phyloP scores from a whole-genome alignment of 768 basidiomycete species.

The Pulveroboletus sp. region DNA sequence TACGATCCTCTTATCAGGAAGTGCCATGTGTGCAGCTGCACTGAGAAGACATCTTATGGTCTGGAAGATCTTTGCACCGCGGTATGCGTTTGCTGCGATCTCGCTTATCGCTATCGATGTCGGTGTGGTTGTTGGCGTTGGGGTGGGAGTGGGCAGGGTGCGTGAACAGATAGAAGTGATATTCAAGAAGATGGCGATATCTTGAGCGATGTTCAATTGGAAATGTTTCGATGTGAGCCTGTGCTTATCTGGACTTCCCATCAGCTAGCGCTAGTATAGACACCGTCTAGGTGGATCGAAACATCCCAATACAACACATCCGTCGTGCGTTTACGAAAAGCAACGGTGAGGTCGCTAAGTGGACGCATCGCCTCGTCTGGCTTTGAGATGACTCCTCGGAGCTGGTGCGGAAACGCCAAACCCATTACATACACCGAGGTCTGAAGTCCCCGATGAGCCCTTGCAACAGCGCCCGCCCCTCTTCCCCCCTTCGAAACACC shows the following conservation, averaged over 20 bases:
- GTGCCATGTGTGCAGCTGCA: slow-evolving; percentile 67
- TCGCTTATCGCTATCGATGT: slow-evolving; percentile 68
- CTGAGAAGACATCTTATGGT: slow-evolving; percentile 90
- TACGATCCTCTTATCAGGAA: slow-evolving; percentile 56
- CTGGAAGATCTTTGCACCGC: slow-evolving; percentile 97
- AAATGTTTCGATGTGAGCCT: too few relatives aligned
- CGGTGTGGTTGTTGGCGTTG: slow-evolving; percentile 31
- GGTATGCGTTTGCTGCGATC: slow-evolving; percentile 78
- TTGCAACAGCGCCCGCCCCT: not conserved
- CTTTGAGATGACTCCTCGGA: slow-evolving; percentile 14
- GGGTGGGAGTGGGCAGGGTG: slow-evolving; percentile 21
- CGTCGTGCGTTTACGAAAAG: not conserved
- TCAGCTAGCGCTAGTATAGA: not conserved
- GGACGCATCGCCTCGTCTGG: slow-evolving; percentile 4
- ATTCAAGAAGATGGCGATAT: slow-evolving; percentile 10
- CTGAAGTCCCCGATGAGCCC: not conserved
- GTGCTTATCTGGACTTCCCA: not conserved
- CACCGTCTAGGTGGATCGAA: not conserved
- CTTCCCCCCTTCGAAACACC: slow-evolving; percentile 7
- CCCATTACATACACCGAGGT: slow-evolving; percentile 17
- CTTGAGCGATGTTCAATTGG: not conserved
- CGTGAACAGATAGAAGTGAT: slow-evolving; percentile 19
- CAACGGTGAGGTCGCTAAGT: not conserved
- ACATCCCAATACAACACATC: too few relatives aligned
- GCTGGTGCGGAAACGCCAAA: slow-evolving; percentile 7